Base-by-base conservation (phyloP, 1,284 basidiomycete genomes). In the Ceratobasidium sp. region DNA sequence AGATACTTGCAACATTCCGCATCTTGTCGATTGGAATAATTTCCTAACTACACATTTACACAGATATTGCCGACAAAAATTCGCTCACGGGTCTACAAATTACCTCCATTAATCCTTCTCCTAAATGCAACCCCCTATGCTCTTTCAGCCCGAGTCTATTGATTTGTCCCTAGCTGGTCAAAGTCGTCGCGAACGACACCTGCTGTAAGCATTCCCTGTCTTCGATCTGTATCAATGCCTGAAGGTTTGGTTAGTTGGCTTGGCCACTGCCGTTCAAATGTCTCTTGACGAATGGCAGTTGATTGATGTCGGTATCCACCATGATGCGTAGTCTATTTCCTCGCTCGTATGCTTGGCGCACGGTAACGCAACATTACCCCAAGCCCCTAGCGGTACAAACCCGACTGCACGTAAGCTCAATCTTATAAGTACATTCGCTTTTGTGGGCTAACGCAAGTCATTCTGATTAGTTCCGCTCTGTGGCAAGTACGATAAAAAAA, bases 381-480 rank as follows among this genome's bases (percentile, higher is more conserved):
- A 66, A 23, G 63, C 63, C 10, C 63, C 63, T 12, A 66, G 63
- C 63, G 63, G 63, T 9, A 49, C 63, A 2, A 66, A 66, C 63
- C 63, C 63, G 10, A 66, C 63, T 1, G 63, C 63, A 28, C 46
- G 63, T 66, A n/a, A 66, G 63, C 28, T 1, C 15, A 46, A 2
- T 20, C 13, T 33, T 15, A n/a, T n/a, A n/a, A n/a, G n/a, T n/a
- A n/a, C n/a, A n/a, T n/a, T n/a, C n/a, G n/a, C n/a, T n/a, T n/a
- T n/a, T n/a, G n/a, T n/a, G n/a, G n/a, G n/a, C n/a, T n/a, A n/a
- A n/a, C n/a, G n/a, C n/a, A n/a, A n/a, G n/a, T n/a, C n/a, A n/a
- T n/a, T 5, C 23, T 23, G 9, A 1, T 23, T 28, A 66, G 63
- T 66, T 2, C 63, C 63, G 5, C 63, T 66, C 9, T 66, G 63